Base-by-base conservation (phyloP, 352 stramenopile species). In the Globisporangium spinosum region DNA sequence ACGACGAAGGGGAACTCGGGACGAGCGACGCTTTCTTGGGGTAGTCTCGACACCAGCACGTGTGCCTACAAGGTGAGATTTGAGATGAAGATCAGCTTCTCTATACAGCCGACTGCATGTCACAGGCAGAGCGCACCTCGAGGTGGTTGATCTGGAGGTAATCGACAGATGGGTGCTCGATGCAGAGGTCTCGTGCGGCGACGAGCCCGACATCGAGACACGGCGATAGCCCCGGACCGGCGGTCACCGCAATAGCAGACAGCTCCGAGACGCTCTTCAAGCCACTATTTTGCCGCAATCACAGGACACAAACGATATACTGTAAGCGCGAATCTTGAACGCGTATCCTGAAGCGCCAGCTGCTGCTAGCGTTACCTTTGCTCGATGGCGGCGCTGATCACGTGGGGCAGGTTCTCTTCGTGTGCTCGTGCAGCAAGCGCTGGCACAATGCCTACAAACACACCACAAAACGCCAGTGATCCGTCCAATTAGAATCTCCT, bases 141-240 rank as follows among this genome's bases (percentile, higher is more conserved):
- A 99, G 79, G 75, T 99, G 98, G 82, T 99, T 98, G 54, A 99
- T 89, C 25, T 91, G 89, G 7, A 99, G 75, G 71, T 99, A 98
- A 13, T 97, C 96, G 63, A 98, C 91, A 20, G 71, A 60, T 3
- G 83, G 74, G 61, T 98, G 82, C 64, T 91, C 70, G 0, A 86
- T 68, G 15, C 96, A 97, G 57, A 99, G 84, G 49, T 88, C 75
- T 58, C 91, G 72, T 13, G 86, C 88, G 0, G 76, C 77, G 53
- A 90, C 81, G 57, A 97, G 91, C 0, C 97, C 98, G 15, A 99
- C 97, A 62, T 97, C 89, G 7, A 99, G 84, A 83, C 97, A 99
- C 56, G 98, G 97, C 64, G 98, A 96, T 62, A 99, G 88, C 9
- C 98, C 98, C 9, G 97, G 97, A 20, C 97, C 97, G 12, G 97